Evolutionary conservation across 2,329 filamentous ascomycete species (phyloP).

Genomic region (Neoscytalidium dimidiatum): DNA sequence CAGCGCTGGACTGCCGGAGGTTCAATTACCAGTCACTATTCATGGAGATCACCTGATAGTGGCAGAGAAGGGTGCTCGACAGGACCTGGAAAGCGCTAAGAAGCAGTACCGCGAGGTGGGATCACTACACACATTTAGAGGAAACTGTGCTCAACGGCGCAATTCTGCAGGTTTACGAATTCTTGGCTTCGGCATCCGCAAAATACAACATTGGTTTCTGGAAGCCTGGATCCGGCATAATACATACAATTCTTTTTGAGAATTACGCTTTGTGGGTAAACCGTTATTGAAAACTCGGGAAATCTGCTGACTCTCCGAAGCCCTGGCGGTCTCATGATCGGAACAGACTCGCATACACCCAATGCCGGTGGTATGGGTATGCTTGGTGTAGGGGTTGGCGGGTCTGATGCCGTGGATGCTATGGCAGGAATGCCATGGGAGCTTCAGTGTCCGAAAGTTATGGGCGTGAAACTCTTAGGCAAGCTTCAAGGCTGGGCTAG

Average conservation of each 20-base stretch:
- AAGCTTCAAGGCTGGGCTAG: constrained; percentile 35
- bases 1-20: constrained; percentile 41
- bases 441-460: constrained; percentile 33
- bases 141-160: background rate
- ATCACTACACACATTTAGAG: too few relatives aligned
- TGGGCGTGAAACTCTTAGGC: constrained; percentile 36
- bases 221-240: constrained; percentile 42
- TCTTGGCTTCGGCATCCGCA: constrained; percentile 41
- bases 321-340: constrained; percentile 39
- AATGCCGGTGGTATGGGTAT: constrained; percentile 41
- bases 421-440: constrained; percentile 40
- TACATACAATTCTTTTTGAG: constrained; percentile 45
- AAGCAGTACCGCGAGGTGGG: constrained; percentile 27
- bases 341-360: constrained; percentile 42
- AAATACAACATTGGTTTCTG: constrained; percentile 50
- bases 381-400: constrained; percentile 37
- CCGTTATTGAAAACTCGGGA: background rate
- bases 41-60: constrained; percentile 45
- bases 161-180: constrained; percentile 40
- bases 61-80: constrained; percentile 34
- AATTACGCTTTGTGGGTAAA: constrained; percentile 38
- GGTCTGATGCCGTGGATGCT: constrained; percentile 31
- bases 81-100: constrained; percentile 31
- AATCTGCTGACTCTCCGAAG: constrained; percentile 22
- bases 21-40: constrained; percentile 42